These are phyloP conservation scores for Prunus mongolica DNA, from an alignment of 306 rosid genomes.

Conservation along the genomic window DNA sequence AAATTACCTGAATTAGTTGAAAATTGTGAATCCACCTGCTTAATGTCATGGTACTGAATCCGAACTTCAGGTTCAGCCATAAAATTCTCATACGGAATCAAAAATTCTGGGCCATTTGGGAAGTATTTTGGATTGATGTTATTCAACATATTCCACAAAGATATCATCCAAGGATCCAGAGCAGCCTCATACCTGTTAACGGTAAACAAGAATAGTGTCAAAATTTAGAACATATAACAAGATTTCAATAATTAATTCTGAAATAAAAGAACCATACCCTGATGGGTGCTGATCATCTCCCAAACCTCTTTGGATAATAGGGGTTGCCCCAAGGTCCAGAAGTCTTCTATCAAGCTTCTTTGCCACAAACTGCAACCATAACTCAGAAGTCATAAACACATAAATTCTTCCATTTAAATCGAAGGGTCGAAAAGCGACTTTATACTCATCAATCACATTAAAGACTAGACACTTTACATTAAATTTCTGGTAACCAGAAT, in stretches of 20 bases:
- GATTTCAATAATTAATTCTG: background rate
- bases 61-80: constrained; percentile 63
- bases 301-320: constrained; percentile 72
- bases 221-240: background rate
- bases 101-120: constrained; percentile 57
- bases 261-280: constrained; percentile 51
- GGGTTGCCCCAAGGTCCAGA: constrained; percentile 69
- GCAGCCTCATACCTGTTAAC: constrained; percentile 79
- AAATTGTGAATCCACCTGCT: constrained; percentile 39
- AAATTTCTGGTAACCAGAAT: constrained; percentile 84
- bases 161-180: constrained; percentile 89
- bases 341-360: constrained; percentile 94
- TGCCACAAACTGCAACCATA: constrained; percentile 72
- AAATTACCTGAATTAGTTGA: constrained; percentile 54
- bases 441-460: background rate
- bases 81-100: constrained; percentile 38
- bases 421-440: background rate
- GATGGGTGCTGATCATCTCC: constrained; percentile 97
- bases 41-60: constrained; percentile 51
- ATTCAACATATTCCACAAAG: constrained; percentile 63
- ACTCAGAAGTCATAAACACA: background rate
- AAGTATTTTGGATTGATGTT: constrained; percentile 49
- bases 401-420: background rate
- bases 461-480: constrained; percentile 44
- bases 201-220: background rate